phyloP scores from a whole-genome alignment of 495 filamentous ascomycete genomes.

The Bombardia bombarda region DNA sequence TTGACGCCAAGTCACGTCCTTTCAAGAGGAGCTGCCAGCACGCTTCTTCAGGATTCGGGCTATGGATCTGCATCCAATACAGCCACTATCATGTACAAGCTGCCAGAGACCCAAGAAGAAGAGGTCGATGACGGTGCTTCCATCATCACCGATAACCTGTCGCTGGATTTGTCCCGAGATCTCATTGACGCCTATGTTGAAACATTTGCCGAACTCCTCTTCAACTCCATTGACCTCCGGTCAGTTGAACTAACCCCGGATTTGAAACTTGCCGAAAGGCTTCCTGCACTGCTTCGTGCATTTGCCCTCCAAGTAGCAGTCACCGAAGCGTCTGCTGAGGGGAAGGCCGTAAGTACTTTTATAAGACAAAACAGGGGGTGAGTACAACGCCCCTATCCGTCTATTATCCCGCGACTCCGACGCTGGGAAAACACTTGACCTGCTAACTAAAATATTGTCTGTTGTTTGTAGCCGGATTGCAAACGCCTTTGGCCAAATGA shows the following conservation, averaged over 20 bases:
- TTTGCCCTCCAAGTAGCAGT: slow-evolving; percentile 1
- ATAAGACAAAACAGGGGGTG: slow-evolving; percentile 2
- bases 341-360: not conserved
- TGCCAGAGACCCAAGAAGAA: not conserved
- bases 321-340: not conserved
- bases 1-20: too few species aligned
- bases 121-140: not conserved
- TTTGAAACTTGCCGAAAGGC: not conserved
- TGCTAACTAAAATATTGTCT: not conserved
- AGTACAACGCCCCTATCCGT: not conserved
- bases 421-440: too few species aligned
- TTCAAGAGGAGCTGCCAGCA: too few species aligned
- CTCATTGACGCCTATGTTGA: not conserved
- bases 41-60: not conserved
- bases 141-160: slow-evolving; percentile 1
- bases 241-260: not conserved
- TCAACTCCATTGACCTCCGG: not conserved
- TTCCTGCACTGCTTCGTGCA: slow-evolving; percentile 1
- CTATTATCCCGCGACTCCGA: too few species aligned
- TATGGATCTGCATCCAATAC: slow-evolving; percentile 3
- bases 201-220: not conserved
- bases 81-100: not conserved
- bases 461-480: not conserved
- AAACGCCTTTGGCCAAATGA: not conserved
- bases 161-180: not conserved